Conservation (phyloP, 345 rosid species). For the Populus ilicifolia region DNA sequence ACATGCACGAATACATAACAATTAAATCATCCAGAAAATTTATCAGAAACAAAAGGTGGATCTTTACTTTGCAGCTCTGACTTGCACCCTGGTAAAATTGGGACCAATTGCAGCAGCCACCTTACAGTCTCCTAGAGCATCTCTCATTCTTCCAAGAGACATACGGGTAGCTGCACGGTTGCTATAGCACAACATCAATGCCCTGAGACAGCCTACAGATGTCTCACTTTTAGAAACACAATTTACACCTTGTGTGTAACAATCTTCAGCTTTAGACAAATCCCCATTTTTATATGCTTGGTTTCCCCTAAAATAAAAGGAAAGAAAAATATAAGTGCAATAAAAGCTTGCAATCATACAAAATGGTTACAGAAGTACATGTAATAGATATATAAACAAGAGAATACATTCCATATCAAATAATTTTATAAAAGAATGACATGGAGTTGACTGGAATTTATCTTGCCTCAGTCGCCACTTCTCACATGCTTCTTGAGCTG, state of each 20-base stretch:
- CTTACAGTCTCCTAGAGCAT: slow-evolving; percentile 80
- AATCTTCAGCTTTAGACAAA: slow-evolving; percentile 75
- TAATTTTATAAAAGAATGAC: not conserved
- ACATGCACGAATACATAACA: not conserved
- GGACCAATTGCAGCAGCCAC: slow-evolving; percentile 79
- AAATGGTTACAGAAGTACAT: not conserved
- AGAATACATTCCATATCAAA: not conserved
- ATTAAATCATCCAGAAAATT: slow-evolving; percentile 1
- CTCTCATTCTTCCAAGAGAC: slow-evolving; percentile 87
- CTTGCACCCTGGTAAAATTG: slow-evolving; percentile 74
- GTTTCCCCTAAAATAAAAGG: slow-evolving; percentile 68
- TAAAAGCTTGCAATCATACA: not conserved
- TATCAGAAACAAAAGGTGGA: slow-evolving; percentile 20
- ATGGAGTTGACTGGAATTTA: not conserved
- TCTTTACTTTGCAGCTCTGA: slow-evolving; percentile 88
- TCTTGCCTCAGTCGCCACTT: slow-evolving; percentile 91
- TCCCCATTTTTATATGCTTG: slow-evolving; percentile 77
- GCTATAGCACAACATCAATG: slow-evolving; percentile 88
- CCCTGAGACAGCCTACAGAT: slow-evolving; percentile 78
- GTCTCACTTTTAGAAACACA: slow-evolving; percentile 61
- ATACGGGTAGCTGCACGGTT: slow-evolving; percentile 90
- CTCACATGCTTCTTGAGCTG: slow-evolving; percentile 87
- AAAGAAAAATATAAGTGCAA: slow-evolving; percentile 17
- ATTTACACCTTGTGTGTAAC: slow-evolving; percentile 71
- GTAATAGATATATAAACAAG: not conserved